Evolutionary conservation across 768 basidiomycete species (phyloP).

Genomic region (Jaapia argillacea): DNA sequence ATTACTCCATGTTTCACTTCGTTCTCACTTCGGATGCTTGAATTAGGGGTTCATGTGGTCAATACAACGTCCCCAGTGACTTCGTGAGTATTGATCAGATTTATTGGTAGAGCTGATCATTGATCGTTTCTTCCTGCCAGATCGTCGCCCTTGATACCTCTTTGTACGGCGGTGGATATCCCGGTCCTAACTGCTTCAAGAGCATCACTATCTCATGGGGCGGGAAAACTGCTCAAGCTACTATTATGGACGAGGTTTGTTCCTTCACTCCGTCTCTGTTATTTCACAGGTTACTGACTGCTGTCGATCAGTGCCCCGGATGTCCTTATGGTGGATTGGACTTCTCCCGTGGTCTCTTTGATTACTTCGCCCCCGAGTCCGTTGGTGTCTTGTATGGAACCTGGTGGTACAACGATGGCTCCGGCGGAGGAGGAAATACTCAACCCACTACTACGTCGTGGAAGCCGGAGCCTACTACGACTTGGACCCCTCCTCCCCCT

Average conservation of each 20-base stretch:
- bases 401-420: constrained; percentile 46
- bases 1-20: background rate
- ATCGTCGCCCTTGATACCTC: constrained; percentile 26
- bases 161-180: constrained; percentile 48
- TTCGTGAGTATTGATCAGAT: constrained; percentile 16
- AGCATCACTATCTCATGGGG: constrained; percentile 49
- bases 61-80: constrained; percentile 19
- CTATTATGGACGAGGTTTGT: constrained; percentile 52
- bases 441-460: constrained; percentile 12
- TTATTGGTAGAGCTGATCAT: background rate
- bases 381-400: constrained; percentile 48
- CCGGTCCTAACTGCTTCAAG: constrained; percentile 55
- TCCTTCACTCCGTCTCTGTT: background rate
- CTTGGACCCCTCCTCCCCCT: constrained; percentile 2
- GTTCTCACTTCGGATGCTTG: constrained; percentile 1
- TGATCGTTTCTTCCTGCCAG: constrained; percentile 8
- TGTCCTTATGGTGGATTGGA: constrained; percentile 63
- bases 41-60: constrained; percentile 26
- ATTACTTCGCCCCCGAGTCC: constrained; percentile 37
- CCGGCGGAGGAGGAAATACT: constrained; percentile 15
- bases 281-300: constrained; percentile 4
- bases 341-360: constrained; percentile 57
- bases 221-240: constrained; percentile 49
- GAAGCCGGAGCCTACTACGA: constrained; percentile 15
- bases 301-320: constrained; percentile 42